These are phyloP conservation scores for Ochetophila trinervis DNA, from an alignment of 306 rosid genomes.

Conservation along the genomic window DNA sequence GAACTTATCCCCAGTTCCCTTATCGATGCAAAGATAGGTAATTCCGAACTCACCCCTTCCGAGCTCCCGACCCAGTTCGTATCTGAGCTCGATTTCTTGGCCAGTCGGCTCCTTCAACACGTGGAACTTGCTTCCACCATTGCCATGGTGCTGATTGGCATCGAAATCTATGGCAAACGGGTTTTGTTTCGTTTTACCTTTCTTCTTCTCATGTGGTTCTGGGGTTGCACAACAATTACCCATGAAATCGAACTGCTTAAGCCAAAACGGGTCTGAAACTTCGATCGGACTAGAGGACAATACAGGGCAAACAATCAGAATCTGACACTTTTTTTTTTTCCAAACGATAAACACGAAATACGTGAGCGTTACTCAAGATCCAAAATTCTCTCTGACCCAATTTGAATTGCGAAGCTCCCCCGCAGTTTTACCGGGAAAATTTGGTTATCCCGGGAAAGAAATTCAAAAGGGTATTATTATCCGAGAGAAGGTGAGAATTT, in stretches of 20 bases:
- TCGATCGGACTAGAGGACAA: background rate
- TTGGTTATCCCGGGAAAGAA: no score
- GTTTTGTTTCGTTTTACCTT: constrained; percentile 47
- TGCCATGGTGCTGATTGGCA: constrained; percentile 2
- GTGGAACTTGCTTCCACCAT: constrained; percentile 35
- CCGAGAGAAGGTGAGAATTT: no score
- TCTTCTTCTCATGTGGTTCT: constrained; percentile 27
- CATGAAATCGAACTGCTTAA: constrained; percentile 34
- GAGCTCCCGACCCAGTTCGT: constrained; percentile 79
- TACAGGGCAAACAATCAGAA: background rate
- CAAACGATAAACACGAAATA: background rate
- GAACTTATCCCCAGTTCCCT: constrained; percentile 36
- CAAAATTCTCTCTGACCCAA: background rate
- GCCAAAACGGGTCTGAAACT: background rate
- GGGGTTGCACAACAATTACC: constrained; percentile 80
- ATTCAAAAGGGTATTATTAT: no score
- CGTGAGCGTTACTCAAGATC: background rate
- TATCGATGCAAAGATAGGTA: constrained; percentile 81
- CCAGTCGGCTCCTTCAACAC: constrained; percentile 78
- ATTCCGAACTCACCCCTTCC: constrained; percentile 94
- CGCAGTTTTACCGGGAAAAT: no score
- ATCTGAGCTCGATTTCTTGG: constrained; percentile 52
- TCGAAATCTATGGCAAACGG: constrained; percentile 57
- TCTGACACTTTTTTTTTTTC: background rate
- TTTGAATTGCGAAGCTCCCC: background rate